Conservation (phyloP, 179 eudicot genomes). For the Actinidia polygama region DNA sequence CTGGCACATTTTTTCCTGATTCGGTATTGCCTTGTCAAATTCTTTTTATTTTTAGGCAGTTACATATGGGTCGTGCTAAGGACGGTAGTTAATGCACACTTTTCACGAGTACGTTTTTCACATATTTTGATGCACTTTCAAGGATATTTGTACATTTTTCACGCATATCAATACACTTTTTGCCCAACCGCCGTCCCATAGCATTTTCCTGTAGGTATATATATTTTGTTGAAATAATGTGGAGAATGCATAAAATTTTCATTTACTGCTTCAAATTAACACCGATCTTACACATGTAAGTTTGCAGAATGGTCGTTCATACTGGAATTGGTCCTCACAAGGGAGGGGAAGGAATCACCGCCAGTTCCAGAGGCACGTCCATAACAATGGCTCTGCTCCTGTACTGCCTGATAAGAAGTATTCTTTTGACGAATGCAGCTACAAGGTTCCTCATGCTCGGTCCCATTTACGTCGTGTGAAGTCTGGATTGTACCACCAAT, state of each 20-base stretch:
- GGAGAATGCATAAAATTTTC: background rate
- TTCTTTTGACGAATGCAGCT: conserved; percentile 13
- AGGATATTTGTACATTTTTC: too few relatives aligned
- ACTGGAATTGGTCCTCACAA: conserved; percentile 31
- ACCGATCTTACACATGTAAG: background rate
- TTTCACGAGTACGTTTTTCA: too few relatives aligned
- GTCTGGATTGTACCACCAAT: conserved; percentile 2
- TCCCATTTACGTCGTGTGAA: background rate
- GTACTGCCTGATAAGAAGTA: background rate
- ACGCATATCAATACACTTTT: too few relatives aligned
- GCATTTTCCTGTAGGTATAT: too few relatives aligned
- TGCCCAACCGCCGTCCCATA: too few relatives aligned
- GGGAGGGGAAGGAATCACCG: conserved; percentile 31
- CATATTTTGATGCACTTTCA: too few relatives aligned
- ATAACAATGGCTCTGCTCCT: conserved; percentile 13
- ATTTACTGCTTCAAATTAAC: background rate
- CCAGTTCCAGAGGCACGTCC: conserved; percentile 17
- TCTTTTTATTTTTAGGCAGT: background rate
- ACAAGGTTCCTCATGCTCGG: background rate
- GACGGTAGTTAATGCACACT: too few relatives aligned
- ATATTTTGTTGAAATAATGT: background rate
- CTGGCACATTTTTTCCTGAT: conserved; percentile 44
- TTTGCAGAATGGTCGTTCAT: conserved; percentile 37
- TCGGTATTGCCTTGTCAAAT: conserved; percentile 31
- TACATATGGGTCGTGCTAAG: too few relatives aligned